Evolutionary conservation across 2,329 filamentous ascomycete species (phyloP).

Genomic region (Volutella citrinella): DNA sequence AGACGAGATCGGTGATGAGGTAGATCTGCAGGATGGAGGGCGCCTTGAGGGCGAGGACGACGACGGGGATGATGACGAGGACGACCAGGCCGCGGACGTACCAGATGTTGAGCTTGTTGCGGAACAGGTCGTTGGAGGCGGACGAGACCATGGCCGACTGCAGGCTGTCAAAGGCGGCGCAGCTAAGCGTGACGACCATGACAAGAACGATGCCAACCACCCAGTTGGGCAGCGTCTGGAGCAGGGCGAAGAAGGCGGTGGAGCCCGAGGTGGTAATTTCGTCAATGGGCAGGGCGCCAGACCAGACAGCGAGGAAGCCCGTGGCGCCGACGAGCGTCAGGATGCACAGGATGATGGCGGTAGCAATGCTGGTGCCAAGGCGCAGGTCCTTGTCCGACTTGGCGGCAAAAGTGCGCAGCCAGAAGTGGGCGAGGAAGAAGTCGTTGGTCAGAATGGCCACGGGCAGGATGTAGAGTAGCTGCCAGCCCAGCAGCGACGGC

Average conservation of each 20-base stretch:
- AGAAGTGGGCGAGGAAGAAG: constrained; percentile 82
- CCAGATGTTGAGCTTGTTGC: constrained; percentile 76
- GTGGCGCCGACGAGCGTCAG: constrained; percentile 70
- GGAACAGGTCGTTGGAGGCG: constrained; percentile 79
- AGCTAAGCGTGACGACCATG: constrained; percentile 75
- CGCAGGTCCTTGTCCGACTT: constrained; percentile 75
- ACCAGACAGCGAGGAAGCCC: constrained; percentile 76
- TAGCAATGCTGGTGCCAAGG: constrained; percentile 69
- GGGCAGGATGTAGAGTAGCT: constrained; percentile 80
- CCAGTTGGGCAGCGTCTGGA: constrained; percentile 71
- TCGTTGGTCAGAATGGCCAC: constrained; percentile 80
- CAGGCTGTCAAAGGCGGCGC: constrained; percentile 75
- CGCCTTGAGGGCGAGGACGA: constrained; percentile 70
- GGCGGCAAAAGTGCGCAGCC: constrained; percentile 80
- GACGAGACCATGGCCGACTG: constrained; percentile 85
- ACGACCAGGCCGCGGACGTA: constrained; percentile 68
- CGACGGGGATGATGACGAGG: constrained; percentile 68
- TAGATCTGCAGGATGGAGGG: constrained; percentile 78
- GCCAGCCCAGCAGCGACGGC: constrained; percentile 72
- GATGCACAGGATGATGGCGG: constrained; percentile 62
- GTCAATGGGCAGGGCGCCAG: constrained; percentile 62
- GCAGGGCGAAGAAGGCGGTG: constrained; percentile 72
- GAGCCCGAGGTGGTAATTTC: constrained; percentile 57
- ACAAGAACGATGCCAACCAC: constrained; percentile 79
- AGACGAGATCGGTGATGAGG: constrained; percentile 77